phyloP scores from a whole-genome alignment of 2,329 filamentous ascomycete species.

The Rutstroemia sydowiana region DNA sequence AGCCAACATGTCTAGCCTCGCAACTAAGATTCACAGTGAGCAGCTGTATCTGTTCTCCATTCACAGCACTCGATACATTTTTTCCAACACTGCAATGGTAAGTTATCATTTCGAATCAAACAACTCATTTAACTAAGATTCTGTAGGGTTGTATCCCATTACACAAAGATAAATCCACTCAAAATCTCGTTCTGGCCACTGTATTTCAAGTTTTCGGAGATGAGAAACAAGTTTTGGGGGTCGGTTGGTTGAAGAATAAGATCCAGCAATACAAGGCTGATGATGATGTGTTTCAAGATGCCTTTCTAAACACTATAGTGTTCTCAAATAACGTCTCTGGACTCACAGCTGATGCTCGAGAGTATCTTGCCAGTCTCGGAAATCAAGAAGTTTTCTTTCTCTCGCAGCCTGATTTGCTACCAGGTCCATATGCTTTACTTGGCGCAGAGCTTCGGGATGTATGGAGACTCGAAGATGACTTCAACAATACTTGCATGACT shows the following conservation, averaged over 20 bases:
- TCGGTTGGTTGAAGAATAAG: background rate
- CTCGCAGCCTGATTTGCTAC: background rate
- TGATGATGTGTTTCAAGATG: background rate
- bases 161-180: no score
- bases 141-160: background rate
- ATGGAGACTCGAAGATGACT: background rate
- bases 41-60: background rate
- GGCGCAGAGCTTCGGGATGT: background rate
- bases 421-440: background rate
- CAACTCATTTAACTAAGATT: background rate
- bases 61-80: background rate
- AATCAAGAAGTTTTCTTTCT: background rate
- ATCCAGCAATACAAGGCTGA: background rate
- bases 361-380: background rate
- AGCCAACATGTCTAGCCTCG: background rate
- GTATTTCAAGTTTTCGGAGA: background rate
- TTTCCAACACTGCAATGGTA: background rate
- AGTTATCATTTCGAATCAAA: background rate
- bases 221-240: background rate
- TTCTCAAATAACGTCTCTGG: background rate
- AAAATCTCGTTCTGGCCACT: background rate
- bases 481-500: background rate
- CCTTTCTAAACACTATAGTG: background rate
- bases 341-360: background rate
- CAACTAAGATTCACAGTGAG: background rate